phyloP scores from a whole-genome alignment of 2,329 filamentous ascomycete genomes.

The Ploettnerulaceae sp. region DNA sequence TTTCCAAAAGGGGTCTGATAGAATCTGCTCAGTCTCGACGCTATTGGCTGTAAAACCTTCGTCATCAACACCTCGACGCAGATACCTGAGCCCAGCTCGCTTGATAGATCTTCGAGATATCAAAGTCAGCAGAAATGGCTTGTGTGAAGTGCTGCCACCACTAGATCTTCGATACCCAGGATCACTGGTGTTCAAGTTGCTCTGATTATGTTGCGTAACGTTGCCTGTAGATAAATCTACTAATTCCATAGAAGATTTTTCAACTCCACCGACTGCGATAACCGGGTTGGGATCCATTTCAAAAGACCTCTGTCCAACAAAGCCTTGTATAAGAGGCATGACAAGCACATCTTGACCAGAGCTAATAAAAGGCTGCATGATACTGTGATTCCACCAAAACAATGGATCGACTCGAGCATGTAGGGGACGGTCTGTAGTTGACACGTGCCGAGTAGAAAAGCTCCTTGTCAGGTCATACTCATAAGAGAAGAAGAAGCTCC shows the following conservation, averaged over 20 bases:
- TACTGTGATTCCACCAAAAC: constrained; percentile 88
- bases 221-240: constrained; percentile 35
- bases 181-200: constrained; percentile 18
- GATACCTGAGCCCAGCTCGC: constrained; percentile 81
- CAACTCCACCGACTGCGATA: constrained; percentile 46
- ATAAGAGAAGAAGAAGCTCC: constrained; percentile 93
- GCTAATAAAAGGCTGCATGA: constrained; percentile 69
- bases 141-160: constrained; percentile 17
- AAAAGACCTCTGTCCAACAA: constrained; percentile 82
- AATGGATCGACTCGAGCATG: constrained; percentile 67
- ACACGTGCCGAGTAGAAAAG: constrained; percentile 39
- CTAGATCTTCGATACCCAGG: constrained; percentile 16
- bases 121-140: constrained; percentile 63
- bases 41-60: constrained; percentile 83
- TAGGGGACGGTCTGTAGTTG: constrained; percentile 53
- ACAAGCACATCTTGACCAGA: constrained; percentile 66
- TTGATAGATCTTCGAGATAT: constrained; percentile 87
- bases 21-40: constrained; percentile 92
- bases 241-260: constrained; percentile 40
- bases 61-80: constrained; percentile 86
- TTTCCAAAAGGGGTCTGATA: constrained; percentile 67
- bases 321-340: constrained; percentile 87
- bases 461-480: constrained; percentile 84
- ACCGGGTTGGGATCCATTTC: constrained; percentile 58
- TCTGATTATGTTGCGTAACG: neutral